Percentiles rank a stretch among this genome's conserved stretches.
phyloP scores from a whole-genome alignment of 2,329 filamentous ascomycete species.

The Xylariales sp. region DNA sequence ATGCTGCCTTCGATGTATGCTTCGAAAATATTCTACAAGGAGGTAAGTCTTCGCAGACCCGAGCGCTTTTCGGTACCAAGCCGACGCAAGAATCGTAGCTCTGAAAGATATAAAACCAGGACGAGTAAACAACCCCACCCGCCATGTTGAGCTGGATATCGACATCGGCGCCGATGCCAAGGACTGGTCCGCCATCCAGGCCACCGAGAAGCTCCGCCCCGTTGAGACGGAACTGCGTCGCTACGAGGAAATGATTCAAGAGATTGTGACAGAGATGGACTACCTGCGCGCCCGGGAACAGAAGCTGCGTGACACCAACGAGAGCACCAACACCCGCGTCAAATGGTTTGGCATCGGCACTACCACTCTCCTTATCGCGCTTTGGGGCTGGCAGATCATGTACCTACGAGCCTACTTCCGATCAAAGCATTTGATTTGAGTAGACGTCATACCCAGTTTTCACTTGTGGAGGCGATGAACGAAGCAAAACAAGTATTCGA shows the following conservation, averaged over 20 bases:
- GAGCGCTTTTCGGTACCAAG: conserved; percentile 5
- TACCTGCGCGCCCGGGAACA: conserved; percentile 91
- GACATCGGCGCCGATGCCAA: conserved; percentile 97
- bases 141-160: conserved; percentile 89
- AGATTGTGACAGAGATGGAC: conserved; percentile 95
- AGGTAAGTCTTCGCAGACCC: conserved; percentile 63
- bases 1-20: conserved; percentile 95
- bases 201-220: conserved; percentile 96
- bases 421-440: conserved; percentile 58
- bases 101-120: conserved; percentile 43
- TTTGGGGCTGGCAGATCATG: conserved; percentile 97
- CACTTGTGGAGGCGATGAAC: background rate
- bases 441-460: background rate
- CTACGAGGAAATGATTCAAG: conserved; percentile 88
- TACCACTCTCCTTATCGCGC: conserved; percentile 86
- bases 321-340: conserved; percentile 98
- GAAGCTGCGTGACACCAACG: conserved; percentile 97
- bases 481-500: conserved; percentile 11
- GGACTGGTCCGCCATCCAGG: conserved; percentile 97
- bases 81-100: conserved; percentile 31
- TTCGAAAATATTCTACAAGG: conserved; percentile 85
- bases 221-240: conserved; percentile 93
- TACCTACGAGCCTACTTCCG: conserved; percentile 98
- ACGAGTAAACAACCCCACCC: conserved; percentile 63
- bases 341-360: conserved; percentile 98